Base-by-base conservation (phyloP, 345 rosid genomes). In the Citrus reticulata region DNA sequence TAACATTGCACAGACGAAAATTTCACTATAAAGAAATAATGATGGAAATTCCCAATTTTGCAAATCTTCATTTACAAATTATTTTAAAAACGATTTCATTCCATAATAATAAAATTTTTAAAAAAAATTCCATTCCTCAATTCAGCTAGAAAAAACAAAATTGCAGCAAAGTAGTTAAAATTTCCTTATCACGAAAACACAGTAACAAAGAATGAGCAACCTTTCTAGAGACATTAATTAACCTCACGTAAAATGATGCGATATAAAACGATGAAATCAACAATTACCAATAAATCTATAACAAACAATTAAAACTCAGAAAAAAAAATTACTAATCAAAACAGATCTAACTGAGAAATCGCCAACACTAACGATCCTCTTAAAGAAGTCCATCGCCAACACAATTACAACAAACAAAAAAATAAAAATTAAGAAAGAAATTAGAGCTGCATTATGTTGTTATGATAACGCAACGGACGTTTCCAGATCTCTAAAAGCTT, bases 331-430 rank as follows among this genome's bases (percentile, higher is more conserved):
- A 51, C 3, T 2, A 51, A 57, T 42, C 9, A 39, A 40, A 40
- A 40, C 30, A 72, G 77, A 81, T 76, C 83, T 71, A 78, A 30
- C 62, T 2, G 7, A 65, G 27, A 72, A 75, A 69, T n/a, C 49
- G 13, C 30, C 46, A 10, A 55, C 55, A 46, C 24, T 17, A 51
- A 51, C 5, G 22, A 51, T 20, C 25, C 4, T 70, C n/a, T 2
- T 40, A 29, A 11, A 19, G 7, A 54, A 57, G 58, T 17, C 6
- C 7, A 74, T 32, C 39, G 7, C n/a, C 78, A 10, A 66, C 59
- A 35, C 59, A 29, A 27, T 75, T 62, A 16, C 62, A 51, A 13
- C 22, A 16, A 22, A 59, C 17, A 32, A n/a, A 67, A 22, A 77
- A 40, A 40, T 40, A 40, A 9, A 37, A 10, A 20, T 35, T 51